Evolutionary conservation across 2,329 filamentous ascomycete species (phyloP).

Genomic region (Ambrosiella xylebori): DNA sequence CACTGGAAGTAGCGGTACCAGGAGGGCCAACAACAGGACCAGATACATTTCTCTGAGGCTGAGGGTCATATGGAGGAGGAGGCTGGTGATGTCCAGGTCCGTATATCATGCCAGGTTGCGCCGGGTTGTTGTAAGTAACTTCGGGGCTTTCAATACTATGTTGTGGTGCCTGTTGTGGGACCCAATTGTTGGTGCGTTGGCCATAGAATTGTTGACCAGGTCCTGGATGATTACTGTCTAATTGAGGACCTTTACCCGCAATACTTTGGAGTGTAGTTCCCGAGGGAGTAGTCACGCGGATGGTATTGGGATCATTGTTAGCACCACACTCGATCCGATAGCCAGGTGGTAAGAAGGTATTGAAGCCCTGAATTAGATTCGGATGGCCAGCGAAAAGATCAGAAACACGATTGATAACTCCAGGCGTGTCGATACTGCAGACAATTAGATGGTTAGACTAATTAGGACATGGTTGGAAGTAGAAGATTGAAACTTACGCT

Average conservation of each 20-base stretch:
- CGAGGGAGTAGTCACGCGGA: constrained; percentile 90
- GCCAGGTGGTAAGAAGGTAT: constrained; percentile 88
- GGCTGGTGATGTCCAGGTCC: constrained; percentile 18
- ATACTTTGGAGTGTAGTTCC: constrained; percentile 93
- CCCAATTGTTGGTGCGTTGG: constrained; percentile 36
- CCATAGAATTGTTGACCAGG: constrained; percentile 29
- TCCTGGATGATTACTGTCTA: constrained; percentile 26
- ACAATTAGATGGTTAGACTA: not conserved
- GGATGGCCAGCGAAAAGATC: constrained; percentile 91
- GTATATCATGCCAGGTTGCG: constrained; percentile 30
- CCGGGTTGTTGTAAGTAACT: constrained; percentile 41
- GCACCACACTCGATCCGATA: constrained; percentile 94
- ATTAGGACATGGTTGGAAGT: not conserved
- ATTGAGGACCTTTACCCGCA: constrained; percentile 30
- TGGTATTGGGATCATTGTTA: constrained; percentile 86
- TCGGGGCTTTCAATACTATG: constrained; percentile 42
- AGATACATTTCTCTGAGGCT: constrained; percentile 18
- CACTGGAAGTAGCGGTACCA: constrained; percentile 16
- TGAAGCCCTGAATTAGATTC: constrained; percentile 91
- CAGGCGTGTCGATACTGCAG: constrained; percentile 67
- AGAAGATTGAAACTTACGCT: constrained; percentile 40
- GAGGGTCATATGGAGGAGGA: constrained; percentile 17
- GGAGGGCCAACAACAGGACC: constrained; percentile 11
- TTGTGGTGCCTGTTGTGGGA: constrained; percentile 28
- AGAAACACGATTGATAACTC: constrained; percentile 91